Percentiles rank a stretch among this genome's conserved stretches.
Evolutionary conservation across 2,329 filamentous ascomycete species (phyloP).

Genomic region (Pyrenophora seminiperda): DNA sequence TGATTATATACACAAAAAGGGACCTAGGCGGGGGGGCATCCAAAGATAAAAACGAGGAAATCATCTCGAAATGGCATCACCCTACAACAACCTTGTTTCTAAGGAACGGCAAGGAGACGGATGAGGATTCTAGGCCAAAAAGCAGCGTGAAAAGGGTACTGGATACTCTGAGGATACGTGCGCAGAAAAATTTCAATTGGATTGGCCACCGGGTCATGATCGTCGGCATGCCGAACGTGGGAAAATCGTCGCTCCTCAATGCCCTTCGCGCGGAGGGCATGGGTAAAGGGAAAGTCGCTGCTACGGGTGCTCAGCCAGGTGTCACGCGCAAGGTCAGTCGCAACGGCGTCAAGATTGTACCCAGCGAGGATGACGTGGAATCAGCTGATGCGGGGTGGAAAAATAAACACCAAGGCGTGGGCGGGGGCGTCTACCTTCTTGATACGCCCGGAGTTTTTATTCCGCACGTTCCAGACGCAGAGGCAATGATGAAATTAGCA

Average conservation of each 20-base stretch:
- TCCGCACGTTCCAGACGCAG: constrained; percentile 82
- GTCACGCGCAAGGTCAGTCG: constrained; percentile 80
- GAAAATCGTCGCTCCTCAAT: constrained; percentile 95
- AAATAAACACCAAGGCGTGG: constrained; percentile 39
- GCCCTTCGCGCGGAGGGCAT: constrained; percentile 74
- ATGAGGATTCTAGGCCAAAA: constrained; percentile 32
- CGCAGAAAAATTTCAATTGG: constrained; percentile 62
- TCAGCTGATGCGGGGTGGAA: constrained; percentile 22
- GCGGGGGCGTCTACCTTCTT: constrained; percentile 75
- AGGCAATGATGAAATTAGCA: constrained; percentile 93
- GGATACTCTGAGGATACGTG: constrained; percentile 58
- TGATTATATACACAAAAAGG: constrained; percentile 90
- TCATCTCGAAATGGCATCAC: constrained; percentile 60
- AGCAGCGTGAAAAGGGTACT: constrained; percentile 49
- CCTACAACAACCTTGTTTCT: constrained; percentile 61
- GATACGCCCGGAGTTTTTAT: constrained; percentile 97
- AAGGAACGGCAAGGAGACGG: constrained; percentile 43
- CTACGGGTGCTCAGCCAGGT: constrained; percentile 85
- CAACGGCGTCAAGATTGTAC: constrained; percentile 78
- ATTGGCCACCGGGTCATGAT: constrained; percentile 84
- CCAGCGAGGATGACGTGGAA: constrained; percentile 54
- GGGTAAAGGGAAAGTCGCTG: constrained; percentile 71
- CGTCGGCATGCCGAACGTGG: constrained; percentile 97
- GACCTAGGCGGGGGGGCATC: constrained; percentile 56
- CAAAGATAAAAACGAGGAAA: constrained; percentile 52